These are phyloP conservation scores for Saccharomyces mikatae DNA, from an alignment of 805 yeast species.

Conservation along the genomic window DNA sequence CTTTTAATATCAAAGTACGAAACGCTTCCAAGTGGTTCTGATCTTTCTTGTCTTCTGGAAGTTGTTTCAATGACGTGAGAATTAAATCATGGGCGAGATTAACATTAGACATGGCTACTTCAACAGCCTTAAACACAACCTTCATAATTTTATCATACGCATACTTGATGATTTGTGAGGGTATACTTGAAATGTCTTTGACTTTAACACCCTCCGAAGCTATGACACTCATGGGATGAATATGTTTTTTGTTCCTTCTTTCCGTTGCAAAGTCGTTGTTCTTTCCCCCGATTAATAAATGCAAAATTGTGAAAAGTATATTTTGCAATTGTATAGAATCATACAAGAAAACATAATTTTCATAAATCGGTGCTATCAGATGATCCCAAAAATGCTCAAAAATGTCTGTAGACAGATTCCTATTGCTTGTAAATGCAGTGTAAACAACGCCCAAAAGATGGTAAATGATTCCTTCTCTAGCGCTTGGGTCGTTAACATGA, in stretches of 20 bases:
- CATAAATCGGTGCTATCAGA: slow-evolving; percentile 13
- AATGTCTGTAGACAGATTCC: background rate
- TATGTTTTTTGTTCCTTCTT: background rate
- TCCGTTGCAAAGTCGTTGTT: background rate
- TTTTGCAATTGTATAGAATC: slow-evolving; percentile 4
- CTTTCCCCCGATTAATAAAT: slow-evolving; percentile 2
- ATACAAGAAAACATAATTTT: slow-evolving; percentile 1
- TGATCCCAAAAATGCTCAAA: slow-evolving; percentile 11
- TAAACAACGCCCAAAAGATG: slow-evolving; percentile 15
- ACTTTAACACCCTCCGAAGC: slow-evolving; percentile 18
- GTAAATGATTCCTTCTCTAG: slow-evolving; percentile 13
- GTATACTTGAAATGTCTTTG: slow-evolving; percentile 14
- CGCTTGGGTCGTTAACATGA: slow-evolving; percentile 2
- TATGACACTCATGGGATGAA: slow-evolving; percentile 17
- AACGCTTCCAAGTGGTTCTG: slow-evolving; percentile 1
- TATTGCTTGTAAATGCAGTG: slow-evolving; percentile 5
- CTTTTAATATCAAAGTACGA: background rate
- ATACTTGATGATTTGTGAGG: slow-evolving; percentile 3
- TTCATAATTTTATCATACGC: slow-evolving; percentile 8
- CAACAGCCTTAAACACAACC: slow-evolving; percentile 4
- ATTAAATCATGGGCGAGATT: slow-evolving; percentile 3
- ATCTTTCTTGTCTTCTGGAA: slow-evolving; percentile 5
- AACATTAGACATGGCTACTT: slow-evolving; percentile 3
- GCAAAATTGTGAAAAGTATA: slow-evolving; percentile 3
- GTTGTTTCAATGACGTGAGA: slow-evolving; percentile 2